phyloP scores from a whole-genome alignment of 164 flowering plant species.

The Platanus orientalis region DNA sequence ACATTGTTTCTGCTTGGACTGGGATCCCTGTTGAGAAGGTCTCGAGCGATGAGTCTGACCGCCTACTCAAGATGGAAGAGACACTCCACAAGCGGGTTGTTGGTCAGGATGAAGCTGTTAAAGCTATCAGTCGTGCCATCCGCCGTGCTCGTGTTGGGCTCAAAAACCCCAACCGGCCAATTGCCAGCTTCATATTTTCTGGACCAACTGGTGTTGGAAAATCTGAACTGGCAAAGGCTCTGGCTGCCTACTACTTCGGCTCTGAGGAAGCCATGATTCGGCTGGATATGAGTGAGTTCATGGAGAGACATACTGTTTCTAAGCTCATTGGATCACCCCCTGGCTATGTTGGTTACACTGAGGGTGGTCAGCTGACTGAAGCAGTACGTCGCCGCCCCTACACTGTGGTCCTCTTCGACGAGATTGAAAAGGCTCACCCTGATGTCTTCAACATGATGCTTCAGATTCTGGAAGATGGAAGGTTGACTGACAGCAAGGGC shows the following conservation, averaged over 20 bases:
- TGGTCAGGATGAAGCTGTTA: not conserved
- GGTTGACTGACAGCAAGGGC: conserved; percentile 34
- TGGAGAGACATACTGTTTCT: conserved; percentile 23
- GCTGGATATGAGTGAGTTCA: conserved; percentile 44
- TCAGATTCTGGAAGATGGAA: conserved; percentile 36
- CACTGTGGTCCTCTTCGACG: conserved; percentile 33
- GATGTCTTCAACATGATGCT: conserved; percentile 33
- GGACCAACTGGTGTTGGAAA: conserved; percentile 37
- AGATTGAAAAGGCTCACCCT: conserved; percentile 37
- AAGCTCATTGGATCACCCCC: conserved; percentile 36
- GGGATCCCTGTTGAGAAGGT: not conserved
- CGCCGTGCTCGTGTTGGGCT: conserved; percentile 1
- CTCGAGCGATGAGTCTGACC: not conserved
- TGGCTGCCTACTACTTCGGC: conserved; percentile 31
- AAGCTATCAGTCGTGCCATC: not conserved
- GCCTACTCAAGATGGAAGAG: not conserved
- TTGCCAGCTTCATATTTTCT: conserved; percentile 24
- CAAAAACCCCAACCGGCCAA: conserved; percentile 23
- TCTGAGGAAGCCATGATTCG: conserved; percentile 31
- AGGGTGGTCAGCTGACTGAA: conserved; percentile 35
- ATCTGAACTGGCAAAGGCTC: conserved; percentile 32
- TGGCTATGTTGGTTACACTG: conserved; percentile 31
- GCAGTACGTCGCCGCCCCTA: conserved; percentile 28
- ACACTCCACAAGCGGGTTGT: not conserved
- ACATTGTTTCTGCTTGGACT: not conserved